phyloP scores from a whole-genome alignment of 768 basidiomycete genomes.

The Grammothele lineata region DNA sequence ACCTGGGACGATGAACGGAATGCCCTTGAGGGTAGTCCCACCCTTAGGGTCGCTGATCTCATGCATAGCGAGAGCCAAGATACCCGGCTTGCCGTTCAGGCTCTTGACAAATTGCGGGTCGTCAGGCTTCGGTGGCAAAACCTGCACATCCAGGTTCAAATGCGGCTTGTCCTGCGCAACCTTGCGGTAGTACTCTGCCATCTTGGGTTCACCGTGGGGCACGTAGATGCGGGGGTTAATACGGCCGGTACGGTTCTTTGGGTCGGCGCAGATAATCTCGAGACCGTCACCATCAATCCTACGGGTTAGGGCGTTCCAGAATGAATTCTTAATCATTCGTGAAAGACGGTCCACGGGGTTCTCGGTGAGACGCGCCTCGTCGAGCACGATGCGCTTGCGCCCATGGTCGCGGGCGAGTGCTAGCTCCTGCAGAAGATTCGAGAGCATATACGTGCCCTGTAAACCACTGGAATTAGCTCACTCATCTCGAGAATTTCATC shows the following conservation, averaged over 20 bases:
- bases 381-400: constrained; percentile 95
- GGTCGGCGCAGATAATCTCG: constrained; percentile 96
- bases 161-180: constrained; percentile 92
- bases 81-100: constrained; percentile 90
- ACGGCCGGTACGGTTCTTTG: constrained; percentile 92
- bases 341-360: constrained; percentile 96
- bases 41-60: constrained; percentile 77
- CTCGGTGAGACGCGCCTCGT: constrained; percentile 95
- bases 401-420: constrained; percentile 94
- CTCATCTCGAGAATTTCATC: neutral
- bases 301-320: constrained; percentile 96
- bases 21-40: constrained; percentile 81
- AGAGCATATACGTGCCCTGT: constrained; percentile 98
- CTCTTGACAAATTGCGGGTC: constrained; percentile 88
- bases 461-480: constrained; percentile 1
- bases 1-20: constrained; percentile 97
- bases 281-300: constrained; percentile 96
- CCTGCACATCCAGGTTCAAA: constrained; percentile 88
- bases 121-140: constrained; percentile 82
- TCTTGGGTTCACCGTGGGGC: constrained; percentile 86
- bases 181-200: constrained; percentile 92
- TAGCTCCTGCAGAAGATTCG: constrained; percentile 97
- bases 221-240: constrained; percentile 93
- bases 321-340: constrained; percentile 96
- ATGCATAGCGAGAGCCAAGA: constrained; percentile 94